Percentiles rank a stretch among this genome's conserved stretches.
These are phyloP conservation scores for Striga asiatica DNA, from an alignment of 257 asterid genomes.

Conservation along the genomic window DNA sequence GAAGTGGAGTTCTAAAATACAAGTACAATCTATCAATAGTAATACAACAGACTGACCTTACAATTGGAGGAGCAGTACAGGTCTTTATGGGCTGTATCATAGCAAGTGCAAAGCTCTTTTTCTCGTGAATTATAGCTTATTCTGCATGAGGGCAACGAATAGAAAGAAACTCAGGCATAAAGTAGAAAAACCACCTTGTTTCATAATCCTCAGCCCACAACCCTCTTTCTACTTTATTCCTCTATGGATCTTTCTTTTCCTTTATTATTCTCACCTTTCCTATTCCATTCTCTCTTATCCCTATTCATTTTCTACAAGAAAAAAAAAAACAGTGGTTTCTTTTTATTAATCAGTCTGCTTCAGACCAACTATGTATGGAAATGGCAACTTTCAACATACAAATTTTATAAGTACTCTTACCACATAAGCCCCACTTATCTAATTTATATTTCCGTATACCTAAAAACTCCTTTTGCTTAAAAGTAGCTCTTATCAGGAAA, in stretches of 20 bases:
- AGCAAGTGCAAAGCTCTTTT: slow-evolving; percentile 59
- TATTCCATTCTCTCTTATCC: neutral
- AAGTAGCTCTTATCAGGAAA: neutral
- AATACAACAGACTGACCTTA: slow-evolving; percentile 33
- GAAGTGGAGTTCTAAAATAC: neutral
- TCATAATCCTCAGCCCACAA: neutral
- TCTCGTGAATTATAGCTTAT: slow-evolving; percentile 32
- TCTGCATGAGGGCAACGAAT: slow-evolving; percentile 31
- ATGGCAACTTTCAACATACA: neutral
- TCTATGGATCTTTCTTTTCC: neutral
- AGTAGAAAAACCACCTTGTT: neutral
- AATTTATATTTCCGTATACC: too few species aligned
- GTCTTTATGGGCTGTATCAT: slow-evolving; percentile 14
- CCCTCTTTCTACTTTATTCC: neutral
- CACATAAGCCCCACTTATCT: too few species aligned
- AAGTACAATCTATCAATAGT: neutral
- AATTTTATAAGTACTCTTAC: too few species aligned
- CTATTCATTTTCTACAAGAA: neutral
- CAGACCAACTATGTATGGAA: neutral
- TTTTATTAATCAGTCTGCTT: neutral
- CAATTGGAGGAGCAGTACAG: slow-evolving; percentile 13
- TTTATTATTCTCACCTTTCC: neutral
- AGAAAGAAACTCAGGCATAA: neutral
- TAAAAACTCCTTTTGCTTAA: neutral
- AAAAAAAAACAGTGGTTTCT: neutral